A percentile compares a stretch with the other conserved stretches of the same genome.
Conservation (phyloP, 495 filamentous ascomycete genomes). For the Sordaria brevicollis region DNA sequence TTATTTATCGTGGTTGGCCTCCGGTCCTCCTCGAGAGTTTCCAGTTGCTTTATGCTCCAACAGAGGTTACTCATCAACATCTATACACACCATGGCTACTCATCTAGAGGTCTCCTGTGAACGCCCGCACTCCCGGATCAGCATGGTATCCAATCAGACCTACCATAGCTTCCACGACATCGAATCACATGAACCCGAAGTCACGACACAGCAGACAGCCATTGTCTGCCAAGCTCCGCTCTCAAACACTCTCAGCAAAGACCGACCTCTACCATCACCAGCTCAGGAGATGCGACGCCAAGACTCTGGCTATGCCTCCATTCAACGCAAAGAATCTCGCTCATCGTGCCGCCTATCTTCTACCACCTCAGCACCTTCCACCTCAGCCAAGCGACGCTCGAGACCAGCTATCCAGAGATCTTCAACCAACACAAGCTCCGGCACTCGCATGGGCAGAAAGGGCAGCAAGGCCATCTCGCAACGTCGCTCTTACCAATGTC, state of each 20-base stretch:
- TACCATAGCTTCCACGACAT: constrained; percentile 39
- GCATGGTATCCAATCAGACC: constrained; percentile 32
- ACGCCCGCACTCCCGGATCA: constrained; percentile 30
- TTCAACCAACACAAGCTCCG: constrained; percentile 19
- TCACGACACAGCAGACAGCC: constrained; percentile 2
- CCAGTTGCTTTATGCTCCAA: constrained; percentile 11
- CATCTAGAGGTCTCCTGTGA: constrained; percentile 18
- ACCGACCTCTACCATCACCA: constrained; percentile 6
- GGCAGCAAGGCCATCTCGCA: constrained; percentile 18
- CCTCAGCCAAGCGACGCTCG: constrained; percentile 21
- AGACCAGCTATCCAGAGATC: constrained; percentile 25
- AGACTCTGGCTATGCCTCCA: constrained; percentile 42
- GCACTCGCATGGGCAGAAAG: constrained; percentile 12
- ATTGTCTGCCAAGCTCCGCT: background rate
- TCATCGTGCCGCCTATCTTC: constrained; percentile 15
- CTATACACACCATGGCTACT: constrained; percentile 21
- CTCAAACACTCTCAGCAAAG: background rate
- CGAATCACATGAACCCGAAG: constrained; percentile 25
- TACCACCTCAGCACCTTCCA: constrained; percentile 14
- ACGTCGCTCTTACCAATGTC: constrained; percentile 9
- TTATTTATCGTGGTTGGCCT: constrained; percentile 4
- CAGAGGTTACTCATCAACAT: background rate
- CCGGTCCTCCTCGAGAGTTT: background rate
- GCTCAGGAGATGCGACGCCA: constrained; percentile 32
- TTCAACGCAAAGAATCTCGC: constrained; percentile 16